Evolutionary conservation across 352 stramenopile species (phyloP), one percentile per base, ranked within the genome.

Genomic region (Phytophthora meadii): DNA sequence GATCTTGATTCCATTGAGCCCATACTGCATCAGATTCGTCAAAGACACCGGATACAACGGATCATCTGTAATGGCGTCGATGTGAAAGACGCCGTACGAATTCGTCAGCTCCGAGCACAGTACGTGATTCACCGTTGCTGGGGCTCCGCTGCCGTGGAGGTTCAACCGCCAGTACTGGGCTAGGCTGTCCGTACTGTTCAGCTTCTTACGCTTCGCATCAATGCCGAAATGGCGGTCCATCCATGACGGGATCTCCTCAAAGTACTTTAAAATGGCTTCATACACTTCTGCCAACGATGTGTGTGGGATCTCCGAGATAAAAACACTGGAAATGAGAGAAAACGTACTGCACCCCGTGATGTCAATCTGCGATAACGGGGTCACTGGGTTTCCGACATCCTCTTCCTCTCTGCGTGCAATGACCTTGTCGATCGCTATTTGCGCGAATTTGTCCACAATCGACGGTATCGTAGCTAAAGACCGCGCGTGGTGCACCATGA

Each of bases 291-390:
- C 46, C 14, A 81, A 46, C 2, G 72, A 76, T 5, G 57, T 51
- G 39, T 74, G 57, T 1, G 77, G 76, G 32, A 89, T 72, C 47
- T 87, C 81, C 27, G 68, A 84, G 25, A 84, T 59, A 37, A 89
- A 87, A 4, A 84, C 68, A 49, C 77, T 89, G 1, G 76, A 79
- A 24, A 87, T 54, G 14, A 83, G 59, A 4, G 81, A 82, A 36
- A 32, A 37, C 14, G 59, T 11, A n/a, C 51, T 58, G 10, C 61
- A 64, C 8, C 68, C 72, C 2, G 61, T 77, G 45, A 81, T 54
- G 32, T 68, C 54, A 36, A 71, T 68, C 12, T 78, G 68, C 19
- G 61, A 68, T 12, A 73, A 27, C 30, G 70, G 66, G 22, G 54
- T 39, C 12, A 66, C 53, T 0, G 63, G 39, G 15, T 69, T 68